Evolutionary conservation across 805 yeast genomes (phyloP), one percentile per base, ranked within the genome.

Genomic region (Saturnispora besseyi): DNA sequence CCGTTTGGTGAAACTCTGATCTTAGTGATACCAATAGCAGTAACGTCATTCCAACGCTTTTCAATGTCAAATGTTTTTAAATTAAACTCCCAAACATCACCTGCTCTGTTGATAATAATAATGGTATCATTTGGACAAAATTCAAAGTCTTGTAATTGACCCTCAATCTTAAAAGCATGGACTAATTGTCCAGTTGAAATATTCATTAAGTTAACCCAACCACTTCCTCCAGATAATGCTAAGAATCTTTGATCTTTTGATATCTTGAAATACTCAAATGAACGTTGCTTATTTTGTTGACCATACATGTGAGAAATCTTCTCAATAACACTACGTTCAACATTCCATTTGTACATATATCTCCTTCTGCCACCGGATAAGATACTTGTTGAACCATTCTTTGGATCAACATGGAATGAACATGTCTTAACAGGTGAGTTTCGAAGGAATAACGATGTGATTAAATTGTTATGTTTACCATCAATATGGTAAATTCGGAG

Each of bases 301-400:
- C 99, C 99, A 63, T 90, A 91, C 74, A 91, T 68, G 66, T 96
- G 79, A 48, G 86, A 79, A 38, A 93, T 80, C 67, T 90, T 93
- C 56, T 89, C 96, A 41, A 89, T 79, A 1, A 76, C 69, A 13
- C 79, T 78, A 48, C 52, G 55, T 48, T 65, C 63, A 46, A 93
- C 72, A 65, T 89, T 90, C 96, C 98, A 90, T 45, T 88, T 82
- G 68, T 85, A 87, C 87, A 93, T 82, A 63, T 83, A 90, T 51
- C 87, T 76, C 70, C 99, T 79, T 69, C 97, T 80, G 52, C 98
- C 99, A 53, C 85, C 96, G 2, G 95, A 86, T 62, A 79, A 83
- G 9, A 91, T 80, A 57, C 73, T 70, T 60, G 71, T 75, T 54
- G 57, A 51, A 44, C 72, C 78, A 48, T 65, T 64, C 50, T 79